Percentiles rank a stretch among this genome's conserved stretches.
These are phyloP conservation scores for Thielaviopsis populi DNA, from an alignment of 2,329 filamentous ascomycete species.

Conservation along the genomic window DNA sequence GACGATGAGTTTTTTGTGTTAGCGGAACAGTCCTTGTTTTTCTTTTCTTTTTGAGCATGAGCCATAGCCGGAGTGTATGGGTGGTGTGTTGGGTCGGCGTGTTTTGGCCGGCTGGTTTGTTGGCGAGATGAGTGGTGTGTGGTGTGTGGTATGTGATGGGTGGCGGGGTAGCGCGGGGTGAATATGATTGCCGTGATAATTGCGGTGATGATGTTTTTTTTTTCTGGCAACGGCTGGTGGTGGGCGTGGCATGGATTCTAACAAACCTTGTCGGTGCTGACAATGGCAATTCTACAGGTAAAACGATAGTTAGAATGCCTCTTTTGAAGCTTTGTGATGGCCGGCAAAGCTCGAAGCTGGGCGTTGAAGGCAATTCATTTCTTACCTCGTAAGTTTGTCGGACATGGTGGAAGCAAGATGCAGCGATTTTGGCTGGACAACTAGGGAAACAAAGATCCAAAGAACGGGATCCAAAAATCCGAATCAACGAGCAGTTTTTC, in stretches of 20 bases:
- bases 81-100: no score
- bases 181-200: no score
- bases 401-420: constrained; percentile 45
- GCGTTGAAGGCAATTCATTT: constrained; percentile 17
- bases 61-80: neutral
- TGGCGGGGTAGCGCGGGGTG: constrained; percentile 27
- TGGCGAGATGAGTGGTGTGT: no score
- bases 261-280: constrained; percentile 90
- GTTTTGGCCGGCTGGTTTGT: no score
- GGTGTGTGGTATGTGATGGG: neutral
- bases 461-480: neutral
- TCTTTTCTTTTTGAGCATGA: no score
- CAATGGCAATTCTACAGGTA: constrained; percentile 74
- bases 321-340: neutral
- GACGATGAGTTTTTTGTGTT: constrained; percentile 1
- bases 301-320: constrained; percentile 10
- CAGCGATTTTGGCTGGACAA: neutral
- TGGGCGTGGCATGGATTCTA: constrained; percentile 20
- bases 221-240: neutral
- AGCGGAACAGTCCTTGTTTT: neutral
- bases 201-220: neutral
- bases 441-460: neutral
- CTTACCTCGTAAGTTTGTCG: constrained; percentile 89
- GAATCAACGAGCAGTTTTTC: neutral
- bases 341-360: neutral